Evolutionary conservation across 495 filamentous ascomycete species (phyloP).

Genomic region (Penicillium chermesinum): DNA sequence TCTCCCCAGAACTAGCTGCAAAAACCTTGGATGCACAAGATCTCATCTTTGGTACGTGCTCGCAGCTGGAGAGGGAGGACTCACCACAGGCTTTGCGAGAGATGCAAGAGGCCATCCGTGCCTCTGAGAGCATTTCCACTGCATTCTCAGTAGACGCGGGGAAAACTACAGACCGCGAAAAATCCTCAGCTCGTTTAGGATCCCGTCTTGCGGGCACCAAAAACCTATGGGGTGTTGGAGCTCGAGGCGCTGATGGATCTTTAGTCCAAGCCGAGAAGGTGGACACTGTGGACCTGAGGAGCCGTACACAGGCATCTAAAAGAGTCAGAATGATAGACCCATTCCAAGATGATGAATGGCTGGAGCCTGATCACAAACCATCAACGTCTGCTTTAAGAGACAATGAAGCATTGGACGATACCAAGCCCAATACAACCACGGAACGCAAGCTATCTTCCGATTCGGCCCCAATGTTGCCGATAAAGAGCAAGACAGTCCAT

Average conservation of each 20-base stretch:
- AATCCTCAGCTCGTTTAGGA: slow-evolving; percentile 6
- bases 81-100: slow-evolving; percentile 64
- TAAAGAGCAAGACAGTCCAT: neutral
- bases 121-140: slow-evolving; percentile 49
- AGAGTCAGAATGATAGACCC: neutral
- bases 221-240: slow-evolving; percentile 63
- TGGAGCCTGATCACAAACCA: slow-evolving; percentile 35
- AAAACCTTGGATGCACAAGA: slow-evolving; percentile 67
- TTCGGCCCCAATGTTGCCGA: neutral
- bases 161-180: neutral
- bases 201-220: slow-evolving; percentile 27
- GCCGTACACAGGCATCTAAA: slow-evolving; percentile 1
- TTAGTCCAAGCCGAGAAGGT: slow-evolving; percentile 54
- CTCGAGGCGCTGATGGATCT: slow-evolving; percentile 57
- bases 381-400: slow-evolving; percentile 14
- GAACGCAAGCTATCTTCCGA: neutral
- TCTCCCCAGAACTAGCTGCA: slow-evolving; percentile 69
- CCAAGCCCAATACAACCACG: neutral
- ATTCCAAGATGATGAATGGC: slow-evolving; percentile 12
- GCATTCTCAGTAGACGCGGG: neutral
- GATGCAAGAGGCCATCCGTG: slow-evolving; percentile 62
- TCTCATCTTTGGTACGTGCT: slow-evolving; percentile 88
- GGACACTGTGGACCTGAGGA: slow-evolving; percentile 49
- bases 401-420: neutral
- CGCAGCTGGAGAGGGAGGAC: slow-evolving; percentile 75